Evolutionary conservation across 2,329 filamentous ascomycete species (phyloP).

Genomic region (Arthrobotrys sinensis): DNA sequence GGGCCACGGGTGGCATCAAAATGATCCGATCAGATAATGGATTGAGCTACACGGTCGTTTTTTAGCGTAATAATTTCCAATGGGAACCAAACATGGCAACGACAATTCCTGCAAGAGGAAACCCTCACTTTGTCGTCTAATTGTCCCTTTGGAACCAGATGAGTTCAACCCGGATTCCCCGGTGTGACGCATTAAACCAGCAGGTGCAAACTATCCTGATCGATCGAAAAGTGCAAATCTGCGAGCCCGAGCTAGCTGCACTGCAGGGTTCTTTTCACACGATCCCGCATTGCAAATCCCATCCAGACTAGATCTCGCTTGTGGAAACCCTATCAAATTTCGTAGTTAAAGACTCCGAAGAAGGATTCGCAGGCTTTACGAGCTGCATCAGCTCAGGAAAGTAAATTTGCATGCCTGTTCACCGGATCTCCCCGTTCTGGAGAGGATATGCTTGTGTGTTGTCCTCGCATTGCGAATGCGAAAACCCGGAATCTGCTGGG

Average conservation of each 20-base stretch:
- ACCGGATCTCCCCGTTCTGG: neutral
- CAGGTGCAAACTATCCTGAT: constrained; percentile 8
- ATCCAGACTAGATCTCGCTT: neutral
- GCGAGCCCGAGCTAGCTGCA: constrained; percentile 24
- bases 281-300: constrained; percentile 1
- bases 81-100: neutral
- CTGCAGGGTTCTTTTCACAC: neutral
- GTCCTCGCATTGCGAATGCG: constrained; percentile 28
- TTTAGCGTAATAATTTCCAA: neutral
- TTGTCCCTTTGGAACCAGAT: neutral
- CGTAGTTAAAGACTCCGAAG: neutral
- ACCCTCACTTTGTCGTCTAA: neutral
- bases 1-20: neutral
- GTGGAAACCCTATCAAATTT: constrained; percentile 12
- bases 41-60: constrained; percentile 9
- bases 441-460: constrained; percentile 12
- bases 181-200: constrained; percentile 32
- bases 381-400: constrained; percentile 1
- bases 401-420: neutral
- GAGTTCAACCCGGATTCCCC: constrained; percentile 44
- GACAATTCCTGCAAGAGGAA: neutral
- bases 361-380: neutral
- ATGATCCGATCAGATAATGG: constrained; percentile 30
- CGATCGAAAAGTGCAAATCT: neutral
- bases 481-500: constrained; percentile 8